A percentile compares a stretch with the other conserved stretches of the same genome.
These are phyloP conservation scores for Neofusicoccum parvum DNA, from an alignment of 2,329 filamentous ascomycete genomes.

Conservation along the genomic window DNA sequence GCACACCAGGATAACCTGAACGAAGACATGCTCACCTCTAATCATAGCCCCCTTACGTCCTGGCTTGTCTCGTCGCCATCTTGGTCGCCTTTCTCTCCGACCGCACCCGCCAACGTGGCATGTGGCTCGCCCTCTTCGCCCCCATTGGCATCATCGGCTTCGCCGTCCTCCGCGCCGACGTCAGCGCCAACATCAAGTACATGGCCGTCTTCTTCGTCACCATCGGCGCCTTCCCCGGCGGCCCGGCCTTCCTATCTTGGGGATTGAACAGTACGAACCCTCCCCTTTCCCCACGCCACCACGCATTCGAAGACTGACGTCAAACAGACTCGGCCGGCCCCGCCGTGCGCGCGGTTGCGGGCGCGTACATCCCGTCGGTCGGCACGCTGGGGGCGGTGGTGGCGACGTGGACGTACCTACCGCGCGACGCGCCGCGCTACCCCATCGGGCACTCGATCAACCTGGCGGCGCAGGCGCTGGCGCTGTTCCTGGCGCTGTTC, in stretches of 20 bases:
- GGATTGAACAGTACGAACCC: conserved; percentile 55
- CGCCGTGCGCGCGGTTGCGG: conserved; percentile 58
- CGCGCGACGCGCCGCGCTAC: conserved; percentile 49
- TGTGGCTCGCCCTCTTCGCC: conserved; percentile 40
- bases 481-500: conserved; percentile 48
- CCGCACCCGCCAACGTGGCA: conserved; percentile 40
- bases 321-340: conserved; percentile 55
- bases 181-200: conserved; percentile 49
- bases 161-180: conserved; percentile 52
- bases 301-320: conserved; percentile 46
- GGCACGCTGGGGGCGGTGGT: conserved; percentile 61
- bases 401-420: conserved; percentile 50
- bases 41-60: conserved; percentile 39
- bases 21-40: not conserved
- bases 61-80: conserved; percentile 40
- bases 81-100: conserved; percentile 39
- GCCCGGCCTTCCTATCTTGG: conserved; percentile 61
- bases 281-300: conserved; percentile 53
- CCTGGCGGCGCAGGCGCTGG: conserved; percentile 52
- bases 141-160: conserved; percentile 54
- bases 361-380: conserved; percentile 53
- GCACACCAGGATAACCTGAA: not conserved
- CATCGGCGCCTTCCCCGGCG: conserved; percentile 60
- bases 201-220: conserved; percentile 60
- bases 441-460: conserved; percentile 54